phyloP scores from a whole-genome alignment of 495 filamentous ascomycete genomes.

The Penicillium argentinense region DNA sequence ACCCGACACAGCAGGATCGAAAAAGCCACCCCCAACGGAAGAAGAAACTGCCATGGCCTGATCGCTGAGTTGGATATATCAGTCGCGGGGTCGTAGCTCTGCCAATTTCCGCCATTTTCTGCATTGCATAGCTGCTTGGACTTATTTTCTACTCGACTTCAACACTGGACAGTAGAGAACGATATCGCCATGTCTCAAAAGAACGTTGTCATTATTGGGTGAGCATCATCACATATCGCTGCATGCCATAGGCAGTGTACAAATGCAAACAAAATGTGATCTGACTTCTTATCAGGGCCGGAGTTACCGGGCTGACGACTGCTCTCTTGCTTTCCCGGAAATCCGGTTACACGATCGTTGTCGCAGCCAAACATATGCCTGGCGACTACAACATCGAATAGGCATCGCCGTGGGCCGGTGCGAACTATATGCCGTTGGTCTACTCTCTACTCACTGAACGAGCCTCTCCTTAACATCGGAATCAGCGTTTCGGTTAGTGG shows the following conservation, averaged over 20 bases:
- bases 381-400: conserved; percentile 95
- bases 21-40: no score
- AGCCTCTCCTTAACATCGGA: no score
- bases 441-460: neutral
- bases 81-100: no score
- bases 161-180: no score
- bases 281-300: conserved; percentile 65
- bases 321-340: conserved; percentile 70
- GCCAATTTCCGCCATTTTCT: no score
- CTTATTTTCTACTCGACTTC: no score
- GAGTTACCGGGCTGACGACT: conserved; percentile 80
- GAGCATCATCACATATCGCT: neutral
- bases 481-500: conserved; percentile 5
- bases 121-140: no score
- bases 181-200: conserved; percentile 1
- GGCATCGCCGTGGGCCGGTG: conserved; percentile 86
- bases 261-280: neutral
- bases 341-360: neutral
- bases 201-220: conserved; percentile 6
- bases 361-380: conserved; percentile 66
- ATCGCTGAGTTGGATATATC: no score
- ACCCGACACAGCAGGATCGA: no score
- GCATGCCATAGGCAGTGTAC: neutral
- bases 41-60: no score
- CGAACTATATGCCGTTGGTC: conserved; percentile 74